Conservation (phyloP, 306 rosid genomes). For the Cyamopsis tetragonoloba region DNA sequence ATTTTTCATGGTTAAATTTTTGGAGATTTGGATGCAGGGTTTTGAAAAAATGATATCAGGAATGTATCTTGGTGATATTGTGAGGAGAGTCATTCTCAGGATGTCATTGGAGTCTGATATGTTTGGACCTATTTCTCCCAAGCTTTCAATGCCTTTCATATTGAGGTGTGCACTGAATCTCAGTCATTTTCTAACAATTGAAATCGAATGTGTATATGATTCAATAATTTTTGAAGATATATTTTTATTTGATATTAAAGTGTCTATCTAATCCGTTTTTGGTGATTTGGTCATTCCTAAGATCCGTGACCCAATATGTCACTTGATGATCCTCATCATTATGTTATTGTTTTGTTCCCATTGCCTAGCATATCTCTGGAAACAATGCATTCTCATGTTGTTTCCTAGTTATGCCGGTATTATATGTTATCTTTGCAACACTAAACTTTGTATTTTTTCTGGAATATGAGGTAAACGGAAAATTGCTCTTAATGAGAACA, state of each 20-base stretch:
- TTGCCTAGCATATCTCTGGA: too few relatives aligned
- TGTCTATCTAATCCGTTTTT: not conserved
- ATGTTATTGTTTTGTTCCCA: too few relatives aligned
- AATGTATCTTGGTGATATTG: conserved; percentile 92
- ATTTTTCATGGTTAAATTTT: conserved; percentile 20
- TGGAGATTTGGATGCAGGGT: conserved; percentile 54
- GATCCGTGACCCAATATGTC: not conserved
- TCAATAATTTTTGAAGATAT: not conserved
- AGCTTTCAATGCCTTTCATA: conserved; percentile 56
- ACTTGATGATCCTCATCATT: too few relatives aligned
- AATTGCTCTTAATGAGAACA: not conserved
- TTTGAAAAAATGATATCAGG: conserved; percentile 96
- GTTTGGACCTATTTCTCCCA: conserved; percentile 60
- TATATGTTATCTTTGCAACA: too few relatives aligned
- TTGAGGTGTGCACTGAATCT: conserved; percentile 52
- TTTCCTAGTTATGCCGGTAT: too few relatives aligned
- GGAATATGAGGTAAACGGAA: too few relatives aligned
- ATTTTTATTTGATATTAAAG: not conserved
- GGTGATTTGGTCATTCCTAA: not conserved
- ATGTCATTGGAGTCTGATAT: conserved; percentile 71
- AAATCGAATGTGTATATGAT: not conserved
- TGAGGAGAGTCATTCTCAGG: conserved; percentile 80
- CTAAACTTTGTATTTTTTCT: too few relatives aligned
- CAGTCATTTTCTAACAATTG: not conserved
- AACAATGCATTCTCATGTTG: too few relatives aligned